phyloP scores from a whole-genome alignment of 441 rosid species.

The Eruca vesicaria region DNA sequence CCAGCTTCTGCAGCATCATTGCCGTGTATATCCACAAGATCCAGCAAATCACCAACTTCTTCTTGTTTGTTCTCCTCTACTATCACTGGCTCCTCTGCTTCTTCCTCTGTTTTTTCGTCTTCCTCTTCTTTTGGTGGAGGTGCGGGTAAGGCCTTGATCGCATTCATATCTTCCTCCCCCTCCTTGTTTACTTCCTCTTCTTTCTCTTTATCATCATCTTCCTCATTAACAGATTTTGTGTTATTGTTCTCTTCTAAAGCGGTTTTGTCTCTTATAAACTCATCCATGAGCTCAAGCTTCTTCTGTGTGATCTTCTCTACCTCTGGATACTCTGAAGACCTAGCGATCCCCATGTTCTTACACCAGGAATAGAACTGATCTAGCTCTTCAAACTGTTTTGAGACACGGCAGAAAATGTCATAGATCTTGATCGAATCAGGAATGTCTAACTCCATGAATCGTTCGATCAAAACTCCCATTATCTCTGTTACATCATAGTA shows the following conservation, averaged over 20 bases:
- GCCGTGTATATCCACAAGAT: slow-evolving; percentile 50
- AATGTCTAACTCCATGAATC: slow-evolving; percentile 77
- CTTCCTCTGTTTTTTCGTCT: slow-evolving; percentile 34
- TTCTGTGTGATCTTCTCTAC: slow-evolving; percentile 71
- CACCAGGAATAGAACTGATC: slow-evolving; percentile 69
- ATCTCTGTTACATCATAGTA: slow-evolving; percentile 70
- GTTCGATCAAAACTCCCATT: slow-evolving; percentile 61
- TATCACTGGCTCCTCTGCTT: slow-evolving; percentile 25
- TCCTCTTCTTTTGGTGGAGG: slow-evolving; percentile 44
- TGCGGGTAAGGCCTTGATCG: slow-evolving; percentile 58
- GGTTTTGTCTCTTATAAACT: slow-evolving; percentile 69
- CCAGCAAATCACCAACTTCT: slow-evolving; percentile 57
- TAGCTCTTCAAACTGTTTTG: slow-evolving; percentile 78
- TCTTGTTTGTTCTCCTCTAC: slow-evolving; percentile 24
- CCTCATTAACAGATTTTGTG: slow-evolving; percentile 14
- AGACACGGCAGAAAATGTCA: slow-evolving; percentile 59
- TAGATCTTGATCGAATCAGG: slow-evolving; percentile 58
- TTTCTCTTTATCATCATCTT: slow-evolving; percentile 31
- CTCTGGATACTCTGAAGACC: slow-evolving; percentile 79
- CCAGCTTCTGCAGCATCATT: slow-evolving; percentile 41
- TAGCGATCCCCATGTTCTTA: slow-evolving; percentile 62
- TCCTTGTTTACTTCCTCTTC: slow-evolving; percentile 28
- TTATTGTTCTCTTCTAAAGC: slow-evolving; percentile 38
- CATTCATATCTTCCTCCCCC: slow-evolving; percentile 52
- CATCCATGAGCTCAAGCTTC: slow-evolving; percentile 84